These are phyloP conservation scores for Linnemannia zychae DNA, from an alignment of 192 early-diverging fungal genomes.

Conservation along the genomic window DNA sequence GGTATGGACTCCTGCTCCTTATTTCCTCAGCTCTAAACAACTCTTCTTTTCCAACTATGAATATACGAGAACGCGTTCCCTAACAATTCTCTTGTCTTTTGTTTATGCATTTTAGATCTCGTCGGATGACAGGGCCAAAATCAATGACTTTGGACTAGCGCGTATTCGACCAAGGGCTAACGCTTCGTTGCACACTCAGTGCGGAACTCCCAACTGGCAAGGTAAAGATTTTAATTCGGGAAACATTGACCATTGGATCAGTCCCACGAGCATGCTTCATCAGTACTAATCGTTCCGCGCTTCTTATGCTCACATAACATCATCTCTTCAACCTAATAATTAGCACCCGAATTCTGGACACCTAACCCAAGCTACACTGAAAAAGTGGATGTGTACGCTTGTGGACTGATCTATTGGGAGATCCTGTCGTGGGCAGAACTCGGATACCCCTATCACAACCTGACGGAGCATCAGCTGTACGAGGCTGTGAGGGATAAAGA, in stretches of 20 bases:
- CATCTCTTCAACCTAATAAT: neutral
- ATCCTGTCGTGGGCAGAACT: conserved; percentile 80
- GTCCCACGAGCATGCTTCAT: neutral
- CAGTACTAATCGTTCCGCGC: neutral
- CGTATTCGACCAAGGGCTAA: conserved; percentile 81
- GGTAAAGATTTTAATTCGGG: conserved; percentile 28
- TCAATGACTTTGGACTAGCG: conserved; percentile 86
- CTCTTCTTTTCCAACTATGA: neutral
- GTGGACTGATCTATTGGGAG: conserved; percentile 85
- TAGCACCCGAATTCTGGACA: conserved; percentile 83
- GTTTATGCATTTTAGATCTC: conserved; percentile 51
- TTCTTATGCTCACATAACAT: neutral
- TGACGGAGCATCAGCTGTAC: conserved; percentile 74
- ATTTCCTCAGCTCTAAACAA: neutral
- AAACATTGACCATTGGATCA: neutral
- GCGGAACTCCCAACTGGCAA: conserved; percentile 88
- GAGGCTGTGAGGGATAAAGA: conserved; percentile 71
- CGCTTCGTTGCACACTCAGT: conserved; percentile 80
- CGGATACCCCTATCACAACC: conserved; percentile 82
- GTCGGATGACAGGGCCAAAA: conserved; percentile 77
- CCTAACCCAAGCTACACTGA: conserved; percentile 80
- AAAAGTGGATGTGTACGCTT: conserved; percentile 82
- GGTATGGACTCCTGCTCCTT: conserved; percentile 33
- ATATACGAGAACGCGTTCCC: neutral
- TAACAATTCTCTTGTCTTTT: neutral